These are phyloP conservation scores for Ceratocystis smalleyi DNA, from an alignment of 2,329 filamentous ascomycete genomes.

Conservation along the genomic window DNA sequence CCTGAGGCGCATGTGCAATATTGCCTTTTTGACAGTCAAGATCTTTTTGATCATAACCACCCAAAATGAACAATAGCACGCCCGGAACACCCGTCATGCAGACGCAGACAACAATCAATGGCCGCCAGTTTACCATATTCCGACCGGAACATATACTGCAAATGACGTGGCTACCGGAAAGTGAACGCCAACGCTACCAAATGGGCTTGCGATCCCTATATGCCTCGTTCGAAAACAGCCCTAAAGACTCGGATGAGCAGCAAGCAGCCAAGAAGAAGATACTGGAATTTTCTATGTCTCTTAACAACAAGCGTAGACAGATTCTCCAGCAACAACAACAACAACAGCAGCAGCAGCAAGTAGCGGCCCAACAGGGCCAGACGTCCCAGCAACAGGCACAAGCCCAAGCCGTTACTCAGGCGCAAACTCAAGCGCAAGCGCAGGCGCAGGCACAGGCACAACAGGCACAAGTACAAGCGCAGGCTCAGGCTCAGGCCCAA, in stretches of 20 bases:
- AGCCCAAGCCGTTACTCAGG: slow-evolving; percentile 18
- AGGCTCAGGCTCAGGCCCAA: slow-evolving; percentile 16
- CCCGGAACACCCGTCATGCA: slow-evolving; percentile 18
- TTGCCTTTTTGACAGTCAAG: slow-evolving; percentile 6
- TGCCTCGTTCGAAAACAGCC: slow-evolving; percentile 34
- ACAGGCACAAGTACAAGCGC: slow-evolving; percentile 20
- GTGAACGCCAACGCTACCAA: slow-evolving; percentile 45
- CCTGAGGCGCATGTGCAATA: not conserved
- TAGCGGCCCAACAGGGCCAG: slow-evolving; percentile 18
- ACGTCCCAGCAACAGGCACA: slow-evolving; percentile 19
- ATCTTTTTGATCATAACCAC: not conserved
- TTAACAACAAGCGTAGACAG: slow-evolving; percentile 30
- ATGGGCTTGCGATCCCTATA: slow-evolving; percentile 39
- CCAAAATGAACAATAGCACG: slow-evolving; percentile 2
- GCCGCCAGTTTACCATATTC: slow-evolving; percentile 29
- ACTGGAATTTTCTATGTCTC: slow-evolving; percentile 43
- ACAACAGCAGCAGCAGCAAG: slow-evolving; percentile 24
- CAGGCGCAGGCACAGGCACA: slow-evolving; percentile 16
- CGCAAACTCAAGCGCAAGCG: slow-evolving; percentile 23
- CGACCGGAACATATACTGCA: slow-evolving; percentile 37
- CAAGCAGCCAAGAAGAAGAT: slow-evolving; percentile 41
- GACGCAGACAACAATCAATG: slow-evolving; percentile 18
- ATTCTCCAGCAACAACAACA: slow-evolving; percentile 25
- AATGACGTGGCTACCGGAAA: slow-evolving; percentile 34
- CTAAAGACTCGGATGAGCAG: slow-evolving; percentile 34